These are phyloP conservation scores for Globisporangium acanthophoron DNA, from an alignment of 352 stramenopile species.

Conservation along the genomic window DNA sequence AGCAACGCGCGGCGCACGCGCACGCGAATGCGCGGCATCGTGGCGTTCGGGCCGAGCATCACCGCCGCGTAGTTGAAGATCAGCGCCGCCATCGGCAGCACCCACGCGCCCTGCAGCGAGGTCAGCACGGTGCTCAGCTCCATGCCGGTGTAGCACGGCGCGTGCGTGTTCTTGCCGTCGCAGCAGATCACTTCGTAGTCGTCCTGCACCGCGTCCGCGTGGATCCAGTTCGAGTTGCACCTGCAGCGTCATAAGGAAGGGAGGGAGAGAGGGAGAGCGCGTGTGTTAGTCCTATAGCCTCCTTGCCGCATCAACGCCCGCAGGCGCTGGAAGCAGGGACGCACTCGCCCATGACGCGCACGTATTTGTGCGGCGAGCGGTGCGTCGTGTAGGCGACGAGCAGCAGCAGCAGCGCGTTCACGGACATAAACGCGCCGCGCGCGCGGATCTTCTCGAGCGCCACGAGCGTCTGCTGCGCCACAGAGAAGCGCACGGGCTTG, in stretches of 20 bases:
- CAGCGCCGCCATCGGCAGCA: constrained; percentile 46
- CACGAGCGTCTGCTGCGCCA: constrained; percentile 38
- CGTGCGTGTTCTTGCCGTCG: constrained; percentile 19
- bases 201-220: constrained; percentile 20
- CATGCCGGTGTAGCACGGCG: constrained; percentile 69
- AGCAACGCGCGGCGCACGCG: constrained; percentile 48
- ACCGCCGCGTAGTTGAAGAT: constrained; percentile 69
- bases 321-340: constrained; percentile 10
- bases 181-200: constrained; percentile 50
- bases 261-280: not conserved
- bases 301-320: too few species aligned
- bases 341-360: constrained; percentile 66
- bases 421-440: constrained; percentile 33
- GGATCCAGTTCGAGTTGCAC: constrained; percentile 67
- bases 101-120: constrained; percentile 54
- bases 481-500: constrained; percentile 19
- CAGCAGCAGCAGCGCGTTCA: constrained; percentile 51
- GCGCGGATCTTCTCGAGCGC: constrained; percentile 38
- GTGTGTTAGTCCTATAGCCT: not conserved
- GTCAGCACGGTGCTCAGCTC: constrained; percentile 40
- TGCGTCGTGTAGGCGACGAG: constrained; percentile 46
- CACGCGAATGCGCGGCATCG: constrained; percentile 43
- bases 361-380: constrained; percentile 58
- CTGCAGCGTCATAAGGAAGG: constrained; percentile 17
- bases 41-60: constrained; percentile 48